Evolutionary conservation across 2,329 filamentous ascomycete species (phyloP).

Genomic region (Fusarium sp.): DNA sequence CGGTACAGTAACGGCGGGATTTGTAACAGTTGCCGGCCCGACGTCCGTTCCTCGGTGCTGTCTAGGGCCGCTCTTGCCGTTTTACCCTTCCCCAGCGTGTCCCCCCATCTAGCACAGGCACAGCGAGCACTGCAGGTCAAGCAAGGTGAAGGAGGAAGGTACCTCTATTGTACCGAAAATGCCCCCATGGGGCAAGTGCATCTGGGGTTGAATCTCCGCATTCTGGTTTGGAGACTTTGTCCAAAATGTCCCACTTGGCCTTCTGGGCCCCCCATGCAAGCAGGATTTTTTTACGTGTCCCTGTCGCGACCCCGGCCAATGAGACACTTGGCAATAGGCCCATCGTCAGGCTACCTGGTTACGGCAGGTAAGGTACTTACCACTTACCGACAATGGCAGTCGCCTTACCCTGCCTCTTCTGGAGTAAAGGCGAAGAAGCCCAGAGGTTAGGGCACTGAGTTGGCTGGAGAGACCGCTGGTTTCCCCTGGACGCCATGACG

Average conservation of each 20-base stretch:
- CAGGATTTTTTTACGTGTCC: constrained; percentile 21
- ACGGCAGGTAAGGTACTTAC: constrained; percentile 22
- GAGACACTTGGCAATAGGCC: neutral
- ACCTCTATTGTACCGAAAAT: constrained; percentile 6
- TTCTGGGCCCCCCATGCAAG: constrained; percentile 15
- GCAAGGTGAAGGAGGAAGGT: neutral
- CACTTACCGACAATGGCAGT: constrained; percentile 14
- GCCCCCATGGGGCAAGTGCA: constrained; percentile 33
- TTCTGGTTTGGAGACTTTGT: constrained; percentile 38
- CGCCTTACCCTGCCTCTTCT: constrained; percentile 18
- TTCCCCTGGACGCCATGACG: constrained; percentile 1
- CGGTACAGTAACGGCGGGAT: neutral
- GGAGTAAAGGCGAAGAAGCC: neutral
- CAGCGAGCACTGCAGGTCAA: neutral
- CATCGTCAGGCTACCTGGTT: constrained; percentile 30
- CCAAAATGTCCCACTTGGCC: constrained; percentile 10
- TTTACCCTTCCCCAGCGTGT: constrained; percentile 3
- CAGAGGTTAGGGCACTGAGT: neutral
- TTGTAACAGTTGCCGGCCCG: neutral
- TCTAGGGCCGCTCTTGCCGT: neutral
- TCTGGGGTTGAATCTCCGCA: constrained; percentile 39
- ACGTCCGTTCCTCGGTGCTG: neutral
- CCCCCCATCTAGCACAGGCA: neutral
- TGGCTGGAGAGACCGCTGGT: neutral
- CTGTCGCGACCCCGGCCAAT: constrained; percentile 29